Percentiles rank a stretch among this genome's conserved stretches.
These are phyloP conservation scores for Melanogaster broomeanus DNA, from an alignment of 768 basidiomycete genomes.

Conservation along the genomic window DNA sequence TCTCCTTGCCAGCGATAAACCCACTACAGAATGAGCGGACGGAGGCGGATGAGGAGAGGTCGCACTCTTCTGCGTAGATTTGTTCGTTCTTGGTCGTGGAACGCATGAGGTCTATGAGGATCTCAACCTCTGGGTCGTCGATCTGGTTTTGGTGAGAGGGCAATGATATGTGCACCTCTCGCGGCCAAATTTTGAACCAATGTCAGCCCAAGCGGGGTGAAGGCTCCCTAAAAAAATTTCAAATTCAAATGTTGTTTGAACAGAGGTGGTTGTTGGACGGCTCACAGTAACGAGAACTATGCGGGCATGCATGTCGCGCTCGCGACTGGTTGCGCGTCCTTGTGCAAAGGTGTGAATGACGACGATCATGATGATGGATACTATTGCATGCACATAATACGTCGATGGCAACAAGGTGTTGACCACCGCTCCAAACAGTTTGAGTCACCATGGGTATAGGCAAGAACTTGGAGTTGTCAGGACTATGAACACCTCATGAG, in stretches of 20 bases:
- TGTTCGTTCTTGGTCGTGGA: conserved; percentile 71
- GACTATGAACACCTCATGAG: not conserved
- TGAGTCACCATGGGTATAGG: conserved; percentile 51
- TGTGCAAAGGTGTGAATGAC: conserved; percentile 62
- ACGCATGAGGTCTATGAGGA: conserved; percentile 68
- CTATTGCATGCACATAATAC: conserved; percentile 55
- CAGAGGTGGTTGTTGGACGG: not conserved
- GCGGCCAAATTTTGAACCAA: conserved; percentile 65
- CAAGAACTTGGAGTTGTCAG: not conserved
- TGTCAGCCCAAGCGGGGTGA: conserved; percentile 72
- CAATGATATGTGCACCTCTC: conserved; percentile 80
- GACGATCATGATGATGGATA: conserved; percentile 46
- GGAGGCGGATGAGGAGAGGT: conserved; percentile 63
- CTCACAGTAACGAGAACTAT: conserved; percentile 71
- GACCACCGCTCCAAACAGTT: conserved; percentile 41
- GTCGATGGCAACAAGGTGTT: conserved; percentile 51
- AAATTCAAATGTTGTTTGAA: conserved; percentile 1
- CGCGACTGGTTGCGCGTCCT: conserved; percentile 68
- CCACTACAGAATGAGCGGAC: conserved; percentile 68
- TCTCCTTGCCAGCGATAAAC: conserved; percentile 66
- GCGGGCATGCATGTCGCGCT: conserved; percentile 74
- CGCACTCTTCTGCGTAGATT: conserved; percentile 80
- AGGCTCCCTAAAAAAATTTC: conserved; percentile 58
- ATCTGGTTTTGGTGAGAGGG: conserved; percentile 64
- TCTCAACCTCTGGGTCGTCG: conserved; percentile 46